Base-by-base conservation (phyloP, 441 rosid species). In the Erodium texanum region DNA sequence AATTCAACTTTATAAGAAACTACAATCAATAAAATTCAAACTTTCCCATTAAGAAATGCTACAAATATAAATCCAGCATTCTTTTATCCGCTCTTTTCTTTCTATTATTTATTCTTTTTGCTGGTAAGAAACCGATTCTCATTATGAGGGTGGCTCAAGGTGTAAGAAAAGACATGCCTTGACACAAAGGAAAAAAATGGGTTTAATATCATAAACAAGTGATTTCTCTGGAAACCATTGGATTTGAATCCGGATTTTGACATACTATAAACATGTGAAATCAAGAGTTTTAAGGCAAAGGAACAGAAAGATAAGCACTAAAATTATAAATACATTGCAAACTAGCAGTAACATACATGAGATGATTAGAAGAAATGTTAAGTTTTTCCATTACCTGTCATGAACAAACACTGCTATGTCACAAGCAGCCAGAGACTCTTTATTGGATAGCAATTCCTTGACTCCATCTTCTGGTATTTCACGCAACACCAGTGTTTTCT, bases 381-480 rank as follows among this genome's bases (percentile, higher is more conserved):
- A 6, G 11, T 1, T 7, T 38, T 23, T 48, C 74, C 76, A 78
- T 80, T 71, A 86, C 93, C 86, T 78, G 78, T 87, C 93, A 68
- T 82, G 84, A 52, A 86, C 79, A 82, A 87, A 82, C 67, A 86
- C 74, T 24, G 87, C 85, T 32, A 87, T 82, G 73, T 87, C 87
- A 77, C 89, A 87, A 62, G 82, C 79, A 27, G 93, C 89, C 76
- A 87, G 72, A 66, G 82, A 68, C 52, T 86, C 84, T 74, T 78
- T 78, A 56, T 70, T 78, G 52, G 78, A 71, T 24, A 86, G 70
- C 66, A 86, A 20, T 68, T 81, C 82, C 65, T 81, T 82, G 18
- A 82, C 78, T 68, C 80, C 83, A 64, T 78, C 87, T 77, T 83
- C 89, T 62, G 90, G 85, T 76, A 87, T 79, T 73, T 87, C 90